Evolutionary conservation across 1,284 basidiomycete species (phyloP), one percentile per base, ranked within the genome.

Genomic region (Amylostereum areolatum): DNA sequence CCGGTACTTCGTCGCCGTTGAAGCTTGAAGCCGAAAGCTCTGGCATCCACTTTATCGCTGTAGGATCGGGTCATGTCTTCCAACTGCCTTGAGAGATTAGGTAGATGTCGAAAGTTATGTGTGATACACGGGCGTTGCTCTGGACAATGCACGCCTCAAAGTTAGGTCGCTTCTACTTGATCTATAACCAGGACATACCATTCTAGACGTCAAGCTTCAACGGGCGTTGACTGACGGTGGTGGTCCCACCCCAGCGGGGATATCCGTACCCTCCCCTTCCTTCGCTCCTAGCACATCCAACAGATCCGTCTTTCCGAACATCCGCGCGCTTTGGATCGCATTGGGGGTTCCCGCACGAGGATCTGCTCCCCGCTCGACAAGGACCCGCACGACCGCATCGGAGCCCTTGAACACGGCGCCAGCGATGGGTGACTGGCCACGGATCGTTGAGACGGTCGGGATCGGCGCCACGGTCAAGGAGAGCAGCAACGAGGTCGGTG

Each of bases 391-490:
- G 36, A 92, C 74, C 1, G 80, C 80, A 48, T 80, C 75, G 58
- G 73, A 65, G 3, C 70, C 71, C 59, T 93, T 93, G 72, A 92
- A 93, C 2, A 92, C 81, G 0, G 87, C 89, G 3, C 90, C 91
- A 1, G 90, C 85, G 6, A 93, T 66, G 30, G 88, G 83, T n/a
- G 84, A 84, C 61, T 93, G 91, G 0, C 81, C 82, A 3, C 78
- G 73, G n/a, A 54, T 87, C 88, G 63, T 94, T 94, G 34, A 83
- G 61, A 24, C 80, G 74, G 60, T 92, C 83, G 0, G 81, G 75
- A 62, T 91, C 85, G 35, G 79, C 86, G 1, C 79, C 78, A 29
- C 74, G 71, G 5, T 62, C 55, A 36, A 89, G 62, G 27, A 91
- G 72, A 6, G 69, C 70, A 37, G 66, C 66, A 0, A 81, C 73